Evolutionary conservation across 2,329 filamentous ascomycete genomes (phyloP), one percentile per base, ranked within the genome.

Genomic region (Apiospora phragmitis): DNA sequence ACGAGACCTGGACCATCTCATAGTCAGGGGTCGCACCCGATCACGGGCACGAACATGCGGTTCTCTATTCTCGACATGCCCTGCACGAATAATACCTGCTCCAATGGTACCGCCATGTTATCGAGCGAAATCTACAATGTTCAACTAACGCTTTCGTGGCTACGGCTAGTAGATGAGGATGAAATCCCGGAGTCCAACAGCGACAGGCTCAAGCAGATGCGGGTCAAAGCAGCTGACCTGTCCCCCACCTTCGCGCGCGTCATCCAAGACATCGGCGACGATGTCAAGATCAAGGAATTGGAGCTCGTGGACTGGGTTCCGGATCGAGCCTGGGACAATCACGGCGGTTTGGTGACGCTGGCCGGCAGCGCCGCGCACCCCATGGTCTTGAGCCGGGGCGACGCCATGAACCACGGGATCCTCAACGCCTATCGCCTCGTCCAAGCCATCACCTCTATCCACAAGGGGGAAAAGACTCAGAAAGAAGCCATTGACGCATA

Each of bases 281-380:
- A 78, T 79, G 0, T 77, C 80, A 7, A n/a, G n/a, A 7, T 49
- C 21, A 24, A 21, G 14, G 66, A 68, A 29, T 78, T 80, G 3
- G 79, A 80, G 16, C 71, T 82, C 3, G 77, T 79, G 49, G 82
- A 84, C 72, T 80, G 82, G 72, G 81, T 80, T 0, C 62, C 62
- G 4, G 79, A 76, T 35, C 77, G 77, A 1, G 75, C 77, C 8
- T 87, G 85, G 84, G 78, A 84, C 71, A 84, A 83, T 66, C 76
- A 74, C 16, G 75, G 77, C 51, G 86, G 85, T 4, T 79, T 80
- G 1, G 82, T 86, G 3, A 85, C 85, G 1, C 76, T 89, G 1
- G 80, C 84, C 4, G 87, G 88, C 4, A 88, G 89, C 75, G 84
- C 87, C 1, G 87, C 87, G 0, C 87, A 89, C 76, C 84, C 87